Evolutionary conservation across 352 stramenopile genomes (phyloP).

Genomic region (Phytophthora palmivora): DNA sequence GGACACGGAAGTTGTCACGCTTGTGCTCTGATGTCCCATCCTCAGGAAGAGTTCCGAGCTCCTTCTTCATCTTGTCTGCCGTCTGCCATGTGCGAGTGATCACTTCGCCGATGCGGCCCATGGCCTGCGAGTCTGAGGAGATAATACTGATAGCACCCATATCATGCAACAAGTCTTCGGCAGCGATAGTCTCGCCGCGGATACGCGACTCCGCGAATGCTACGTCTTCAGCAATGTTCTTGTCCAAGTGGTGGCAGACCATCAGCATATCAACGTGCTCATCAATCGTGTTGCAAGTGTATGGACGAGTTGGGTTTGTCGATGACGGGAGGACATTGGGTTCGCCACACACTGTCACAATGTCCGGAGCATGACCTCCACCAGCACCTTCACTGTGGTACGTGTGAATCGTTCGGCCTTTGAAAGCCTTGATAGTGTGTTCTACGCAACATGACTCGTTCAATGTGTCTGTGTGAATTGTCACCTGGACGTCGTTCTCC

Average conservation of each 20-base stretch:
- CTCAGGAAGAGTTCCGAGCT: slow-evolving; percentile 89
- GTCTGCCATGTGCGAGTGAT: slow-evolving; percentile 98
- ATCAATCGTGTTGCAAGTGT: slow-evolving; percentile 98
- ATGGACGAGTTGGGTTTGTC: slow-evolving; percentile 97
- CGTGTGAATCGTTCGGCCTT: slow-evolving; percentile 96
- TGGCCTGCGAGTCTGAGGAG: slow-evolving; percentile 96
- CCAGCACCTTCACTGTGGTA: slow-evolving; percentile 96
- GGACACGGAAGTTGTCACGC: slow-evolving; percentile 95
- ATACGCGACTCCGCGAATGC: slow-evolving; percentile 98
- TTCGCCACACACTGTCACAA: slow-evolving; percentile 96
- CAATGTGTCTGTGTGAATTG: slow-evolving; percentile 98
- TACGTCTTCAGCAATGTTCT: slow-evolving; percentile 96
- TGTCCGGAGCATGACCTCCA: slow-evolving; percentile 96
- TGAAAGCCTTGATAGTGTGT: slow-evolving; percentile 95
- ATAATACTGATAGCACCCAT: slow-evolving; percentile 98
- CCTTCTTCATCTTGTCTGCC: slow-evolving; percentile 98
- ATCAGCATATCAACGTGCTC: slow-evolving; percentile 99
- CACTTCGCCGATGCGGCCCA: slow-evolving; percentile 97
- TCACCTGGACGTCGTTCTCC: slow-evolving; percentile 94
- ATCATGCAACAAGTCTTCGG: slow-evolving; percentile 98
- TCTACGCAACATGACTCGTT: slow-evolving; percentile 97
- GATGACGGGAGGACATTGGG: slow-evolving; percentile 95
- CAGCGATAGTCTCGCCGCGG: slow-evolving; percentile 96
- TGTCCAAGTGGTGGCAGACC: slow-evolving; percentile 98
- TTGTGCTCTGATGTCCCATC: slow-evolving; percentile 67